Base-by-base conservation (phyloP, 352 stramenopile genomes). In the Phytophthora niederhauseri region DNA sequence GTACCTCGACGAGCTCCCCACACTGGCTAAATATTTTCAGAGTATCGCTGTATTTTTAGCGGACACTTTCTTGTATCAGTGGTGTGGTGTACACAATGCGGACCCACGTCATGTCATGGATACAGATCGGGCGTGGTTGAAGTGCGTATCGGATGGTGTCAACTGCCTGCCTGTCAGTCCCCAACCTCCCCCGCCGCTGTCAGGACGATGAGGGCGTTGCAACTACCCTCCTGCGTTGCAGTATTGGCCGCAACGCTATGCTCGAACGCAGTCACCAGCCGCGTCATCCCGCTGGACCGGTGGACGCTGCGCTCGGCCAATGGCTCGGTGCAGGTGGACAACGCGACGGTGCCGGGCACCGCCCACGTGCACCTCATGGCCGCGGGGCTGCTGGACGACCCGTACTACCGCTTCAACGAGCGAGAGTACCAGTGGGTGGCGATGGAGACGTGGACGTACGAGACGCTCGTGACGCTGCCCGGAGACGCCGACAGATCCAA, bases 371-470 rank as follows among this genome's bases (percentile, higher is more conserved):
- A 94, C 60, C 57, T 97, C 54, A 66, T 87, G 66, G 73, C 77
- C 1, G 83, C 81, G 9, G 81, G 83, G 7, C 41, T 94, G 46
- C 80, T 97, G 43, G 57, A 69, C 0, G 82, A 93, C 28, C 86
- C 88, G 28, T 90, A 94, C 64, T 73, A 70, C 34, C 80, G 87
- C 19, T 93, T 81, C 74, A 91, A 96, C 51, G 89, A 97, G 73
- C 75, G 68, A 51, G 73, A 73, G 31, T 82, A 90, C 55, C 56
- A 78, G 24, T 97, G 87, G 87, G 63, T 96, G 5, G 85, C 84
- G 20, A 38, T 61, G 15, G 79, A 92, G 45, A 90, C 77, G 61
- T 97, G 89, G 89, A 68, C 78, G 14, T 97, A 96, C 73, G 77
- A 91, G 70, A 85, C 81, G 14, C 43, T 72, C 0, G 64, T 90